Conservation (phyloP, 2,329 filamentous ascomycete species). For the Talaromyces sp. region DNA sequence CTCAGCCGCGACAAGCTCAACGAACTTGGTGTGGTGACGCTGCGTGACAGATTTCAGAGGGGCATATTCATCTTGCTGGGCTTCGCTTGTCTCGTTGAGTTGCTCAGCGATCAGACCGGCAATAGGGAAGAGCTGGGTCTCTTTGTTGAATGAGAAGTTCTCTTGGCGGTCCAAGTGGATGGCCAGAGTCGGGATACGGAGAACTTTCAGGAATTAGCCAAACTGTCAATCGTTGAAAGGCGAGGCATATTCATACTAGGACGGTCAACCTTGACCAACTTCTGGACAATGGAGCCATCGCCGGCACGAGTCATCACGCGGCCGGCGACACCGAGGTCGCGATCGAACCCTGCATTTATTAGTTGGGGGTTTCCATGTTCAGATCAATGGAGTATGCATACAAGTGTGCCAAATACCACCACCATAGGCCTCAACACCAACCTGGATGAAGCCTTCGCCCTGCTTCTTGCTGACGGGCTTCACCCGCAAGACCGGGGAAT, state of each 20-base stretch:
- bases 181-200: conserved; percentile 89
- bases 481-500: conserved; percentile 86
- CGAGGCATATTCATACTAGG: conserved; percentile 57
- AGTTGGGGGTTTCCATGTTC: conserved; percentile 7
- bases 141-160: conserved; percentile 93
- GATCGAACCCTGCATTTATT: conserved; percentile 72
- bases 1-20: conserved; percentile 82
- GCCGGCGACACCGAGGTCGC: conserved; percentile 87
- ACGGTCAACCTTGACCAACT: conserved; percentile 85
- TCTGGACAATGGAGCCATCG: conserved; percentile 75
- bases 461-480: conserved; percentile 94
- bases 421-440: conserved; percentile 95
- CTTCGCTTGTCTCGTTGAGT: conserved; percentile 71
- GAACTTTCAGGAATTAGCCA: conserved; percentile 50
- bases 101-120: conserved; percentile 84
- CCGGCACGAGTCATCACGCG: conserved; percentile 77
- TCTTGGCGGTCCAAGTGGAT: conserved; percentile 89
- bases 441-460: conserved; percentile 84
- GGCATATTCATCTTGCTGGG: conserved; percentile 62
- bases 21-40: conserved; percentile 84
- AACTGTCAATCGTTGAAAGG: neutral
- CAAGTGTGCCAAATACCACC: conserved; percentile 97
- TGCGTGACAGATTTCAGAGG: conserved; percentile 77
- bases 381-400: conserved; percentile 23
- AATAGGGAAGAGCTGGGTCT: conserved; percentile 93